Evolutionary conservation across 1,284 basidiomycete species (phyloP), one percentile per base, ranked within the genome.

Genomic region (Ceratobasidium sp.): DNA sequence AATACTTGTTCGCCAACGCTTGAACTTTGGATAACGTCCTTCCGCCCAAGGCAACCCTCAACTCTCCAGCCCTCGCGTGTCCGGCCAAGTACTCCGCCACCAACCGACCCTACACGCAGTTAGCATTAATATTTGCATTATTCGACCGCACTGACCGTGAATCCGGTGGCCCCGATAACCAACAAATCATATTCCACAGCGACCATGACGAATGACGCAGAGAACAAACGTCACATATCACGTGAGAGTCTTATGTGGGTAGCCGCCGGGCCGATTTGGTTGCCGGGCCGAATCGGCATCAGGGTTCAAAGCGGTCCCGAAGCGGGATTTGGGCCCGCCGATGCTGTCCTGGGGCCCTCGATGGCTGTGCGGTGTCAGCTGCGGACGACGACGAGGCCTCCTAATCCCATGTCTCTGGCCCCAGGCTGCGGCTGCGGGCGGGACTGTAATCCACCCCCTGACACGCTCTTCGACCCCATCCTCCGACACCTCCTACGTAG

Each of bases 151-250:
- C 74, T 44, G 2, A 72, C 66, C 14, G 77, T 76, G 59, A 64
- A 77, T 2, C 77, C 77, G 17, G 77, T 76, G 8, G 75, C 77
- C 5, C 77, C 77, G 22, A 77, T 57, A 14, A 77, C 22, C 19
- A 77, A 63, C 19, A 77, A 75, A 29, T 73, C 75, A 29, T 60
- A 62, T 41, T 72, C 24, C 29, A 24, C 41, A 41, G 50, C 47
- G 8, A 57, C 14, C 57, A 72, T 72, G 53, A 17, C 57, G 22
- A 17, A 48, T 50, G 27, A 31, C 14, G 19, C 19, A 27, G 24
- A 17, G 29, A 8, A 5, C 9, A 33, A 9, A 63, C 60, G 60
- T 63, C 60, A 63, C 36, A 4, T 22, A 2, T 48, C 60, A 63
- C 60, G 60, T 63, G 60, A 47, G 22, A 5, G 24, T 2, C 36